Evolutionary conservation across 306 rosid genomes (phyloP).

Genomic region (Begonia loranthoides): DNA sequence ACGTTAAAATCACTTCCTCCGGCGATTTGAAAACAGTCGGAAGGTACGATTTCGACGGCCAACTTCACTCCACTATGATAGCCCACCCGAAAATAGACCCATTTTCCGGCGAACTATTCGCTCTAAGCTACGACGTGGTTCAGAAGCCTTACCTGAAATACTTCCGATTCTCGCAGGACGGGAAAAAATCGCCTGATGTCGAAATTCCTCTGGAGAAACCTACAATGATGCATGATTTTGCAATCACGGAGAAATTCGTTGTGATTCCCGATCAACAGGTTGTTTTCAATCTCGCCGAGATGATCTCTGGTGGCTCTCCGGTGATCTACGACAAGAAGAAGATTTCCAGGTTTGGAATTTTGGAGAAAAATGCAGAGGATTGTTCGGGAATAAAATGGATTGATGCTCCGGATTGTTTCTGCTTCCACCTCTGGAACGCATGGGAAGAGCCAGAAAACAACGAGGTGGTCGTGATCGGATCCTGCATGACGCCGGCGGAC

Average conservation of each 20-base stretch:
- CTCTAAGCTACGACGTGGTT: constrained; percentile 55
- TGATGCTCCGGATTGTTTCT: constrained; percentile 77
- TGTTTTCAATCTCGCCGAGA: constrained; percentile 61
- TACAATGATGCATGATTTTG: constrained; percentile 95
- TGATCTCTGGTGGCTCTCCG: constrained; percentile 85
- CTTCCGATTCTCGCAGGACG: constrained; percentile 42
- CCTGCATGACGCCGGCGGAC: constrained; percentile 91
- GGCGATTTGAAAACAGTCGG: constrained; percentile 73
- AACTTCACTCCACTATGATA: constrained; percentile 62
- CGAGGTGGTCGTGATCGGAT: constrained; percentile 79
- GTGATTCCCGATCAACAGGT: constrained; percentile 94
- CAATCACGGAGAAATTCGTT: constrained; percentile 57
- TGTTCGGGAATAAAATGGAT: constrained; percentile 47
- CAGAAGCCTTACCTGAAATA: constrained; percentile 71
- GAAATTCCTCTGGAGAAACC: constrained; percentile 52
- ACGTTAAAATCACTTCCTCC: constrained; percentile 32
- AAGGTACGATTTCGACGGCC: constrained; percentile 50
- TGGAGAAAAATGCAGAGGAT: constrained; percentile 48
- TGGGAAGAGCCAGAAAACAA: constrained; percentile 67
- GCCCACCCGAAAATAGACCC: constrained; percentile 93
- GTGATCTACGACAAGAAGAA: constrained; percentile 61
- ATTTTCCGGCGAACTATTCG: constrained; percentile 41
- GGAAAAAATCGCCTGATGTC: constrained; percentile 55
- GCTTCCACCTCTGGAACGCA: constrained; percentile 93
- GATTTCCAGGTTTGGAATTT: constrained; percentile 50